These are phyloP conservation scores for Rutstroemia sp. DNA, from an alignment of 2,329 filamentous ascomycete species.

Conservation along the genomic window DNA sequence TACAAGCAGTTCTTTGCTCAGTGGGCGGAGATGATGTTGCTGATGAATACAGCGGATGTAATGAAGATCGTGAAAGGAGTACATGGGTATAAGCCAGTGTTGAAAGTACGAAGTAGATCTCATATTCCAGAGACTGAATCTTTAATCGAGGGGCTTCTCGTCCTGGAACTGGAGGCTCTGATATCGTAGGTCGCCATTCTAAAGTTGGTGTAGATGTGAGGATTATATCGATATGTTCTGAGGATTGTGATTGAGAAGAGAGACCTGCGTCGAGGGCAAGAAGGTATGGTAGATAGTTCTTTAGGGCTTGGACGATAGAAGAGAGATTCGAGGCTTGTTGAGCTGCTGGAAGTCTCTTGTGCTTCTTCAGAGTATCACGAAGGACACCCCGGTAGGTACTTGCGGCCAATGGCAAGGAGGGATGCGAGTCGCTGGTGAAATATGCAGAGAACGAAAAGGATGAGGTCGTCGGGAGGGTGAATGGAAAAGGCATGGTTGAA, in stretches of 20 bases:
- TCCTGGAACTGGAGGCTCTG: conserved; percentile 53
- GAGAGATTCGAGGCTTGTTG: conserved; percentile 66
- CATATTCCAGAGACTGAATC: conserved; percentile 69
- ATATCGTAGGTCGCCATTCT: conserved; percentile 79
- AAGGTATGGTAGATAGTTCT: conserved; percentile 77
- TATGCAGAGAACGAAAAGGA: conserved; percentile 72
- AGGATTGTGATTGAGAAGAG: conserved; percentile 41
- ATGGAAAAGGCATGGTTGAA: conserved; percentile 74
- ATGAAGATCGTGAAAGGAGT: conserved; percentile 61
- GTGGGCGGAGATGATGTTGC: conserved; percentile 50
- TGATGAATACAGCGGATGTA: conserved; percentile 67
- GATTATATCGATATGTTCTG: conserved; percentile 61
- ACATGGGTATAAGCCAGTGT: conserved; percentile 70
- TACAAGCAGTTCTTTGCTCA: conserved; percentile 61
- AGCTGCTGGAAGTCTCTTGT: conserved; percentile 73
- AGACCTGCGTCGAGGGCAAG: conserved; percentile 69
- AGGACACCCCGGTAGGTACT: conserved; percentile 80
- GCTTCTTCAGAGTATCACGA: conserved; percentile 74
- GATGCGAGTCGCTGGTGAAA: conserved; percentile 75
- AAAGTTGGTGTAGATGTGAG: conserved; percentile 54
- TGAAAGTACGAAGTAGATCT: conserved; percentile 71
- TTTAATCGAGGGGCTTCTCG: conserved; percentile 60
- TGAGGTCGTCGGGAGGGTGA: conserved; percentile 82
- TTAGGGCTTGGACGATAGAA: conserved; percentile 60
- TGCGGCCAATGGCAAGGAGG: conserved; percentile 74